Percentiles rank a stretch among this genome's conserved stretches.
phyloP scores from a whole-genome alignment of 108 stramenopile genomes.

The Mayamaea pseudoterrestris region DNA sequence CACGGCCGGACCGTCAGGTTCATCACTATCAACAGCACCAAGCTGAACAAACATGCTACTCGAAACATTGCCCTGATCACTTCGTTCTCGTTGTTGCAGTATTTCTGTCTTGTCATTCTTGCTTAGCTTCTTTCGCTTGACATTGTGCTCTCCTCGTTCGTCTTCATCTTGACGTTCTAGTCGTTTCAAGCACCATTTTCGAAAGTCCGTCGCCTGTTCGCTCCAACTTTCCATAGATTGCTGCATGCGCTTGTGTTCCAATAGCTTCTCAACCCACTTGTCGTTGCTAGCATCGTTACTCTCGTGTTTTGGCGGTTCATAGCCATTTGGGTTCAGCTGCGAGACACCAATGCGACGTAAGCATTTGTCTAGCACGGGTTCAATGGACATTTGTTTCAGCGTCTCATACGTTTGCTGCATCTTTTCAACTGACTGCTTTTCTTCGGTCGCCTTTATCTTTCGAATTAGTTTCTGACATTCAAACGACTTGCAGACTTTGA shows the following conservation, averaged over 20 bases:
- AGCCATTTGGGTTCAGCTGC: neutral
- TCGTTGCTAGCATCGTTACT: neutral
- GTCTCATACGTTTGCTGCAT: neutral
- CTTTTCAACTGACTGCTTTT: neutral
- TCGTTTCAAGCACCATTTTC: conserved; percentile 35
- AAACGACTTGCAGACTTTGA: neutral
- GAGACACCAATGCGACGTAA: conserved; percentile 5
- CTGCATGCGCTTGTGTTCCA: conserved; percentile 47
- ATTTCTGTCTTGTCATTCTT: conserved; percentile 20
- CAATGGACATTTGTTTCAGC: conserved; percentile 1
- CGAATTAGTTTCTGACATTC: neutral
- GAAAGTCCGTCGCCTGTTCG: conserved; percentile 59
- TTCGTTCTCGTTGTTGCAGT: conserved; percentile 4
- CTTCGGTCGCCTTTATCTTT: conserved; percentile 1
- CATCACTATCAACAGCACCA: too few relatives aligned
- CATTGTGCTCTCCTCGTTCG: neutral
- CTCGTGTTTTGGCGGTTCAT: neutral
- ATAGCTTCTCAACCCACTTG: conserved; percentile 27
- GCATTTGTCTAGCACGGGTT: conserved; percentile 1
- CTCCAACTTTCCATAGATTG: conserved; percentile 48
- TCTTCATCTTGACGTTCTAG: conserved; percentile 5
- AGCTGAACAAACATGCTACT: too few relatives aligned
- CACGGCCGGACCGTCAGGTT: too few relatives aligned
- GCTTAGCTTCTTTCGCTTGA: neutral
- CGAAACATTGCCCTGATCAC: too few relatives aligned